phyloP scores from a whole-genome alignment of 208 protist genomes.

The Acanthamoeba triangularis region DNA sequence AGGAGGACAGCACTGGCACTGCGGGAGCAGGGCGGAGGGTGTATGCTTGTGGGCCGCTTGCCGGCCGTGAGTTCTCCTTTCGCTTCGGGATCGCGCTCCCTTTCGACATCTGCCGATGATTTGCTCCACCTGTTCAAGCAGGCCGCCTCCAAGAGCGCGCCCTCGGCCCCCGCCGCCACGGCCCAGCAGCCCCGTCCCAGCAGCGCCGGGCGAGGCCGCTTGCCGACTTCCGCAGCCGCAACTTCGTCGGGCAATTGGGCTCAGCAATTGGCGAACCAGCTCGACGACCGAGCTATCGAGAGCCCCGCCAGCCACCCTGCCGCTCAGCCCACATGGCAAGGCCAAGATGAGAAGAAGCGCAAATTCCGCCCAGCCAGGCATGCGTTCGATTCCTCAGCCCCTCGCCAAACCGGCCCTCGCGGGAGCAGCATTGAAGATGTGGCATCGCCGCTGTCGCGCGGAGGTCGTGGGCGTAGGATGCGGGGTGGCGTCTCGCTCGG shows the following conservation, averaged over 20 bases:
- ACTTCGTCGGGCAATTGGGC: neutral
- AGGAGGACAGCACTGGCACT: neutral
- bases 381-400: neutral
- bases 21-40: neutral
- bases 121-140: constrained; percentile 45
- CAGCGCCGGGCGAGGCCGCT: neutral
- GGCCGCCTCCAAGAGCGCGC: neutral
- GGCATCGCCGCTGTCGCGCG: too few species aligned
- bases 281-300: neutral
- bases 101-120: neutral
- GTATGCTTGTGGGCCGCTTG: neutral
- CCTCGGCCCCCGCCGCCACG: neutral
- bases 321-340: neutral
- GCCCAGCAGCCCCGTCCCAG: neutral
- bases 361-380: neutral
- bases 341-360: neutral
- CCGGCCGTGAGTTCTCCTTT: neutral
- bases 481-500: too few species aligned
- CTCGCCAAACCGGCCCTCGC: neutral
- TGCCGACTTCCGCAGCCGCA: neutral
- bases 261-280: neutral
- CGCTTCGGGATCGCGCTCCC: neutral
- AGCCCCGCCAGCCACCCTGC: neutral
- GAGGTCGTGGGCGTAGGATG: too few species aligned
- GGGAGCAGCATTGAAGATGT: neutral